Evolutionary conservation across 2,329 filamentous ascomycete species (phyloP), one percentile per base, ranked within the genome.

Genomic region (Didymella arachidicola): DNA sequence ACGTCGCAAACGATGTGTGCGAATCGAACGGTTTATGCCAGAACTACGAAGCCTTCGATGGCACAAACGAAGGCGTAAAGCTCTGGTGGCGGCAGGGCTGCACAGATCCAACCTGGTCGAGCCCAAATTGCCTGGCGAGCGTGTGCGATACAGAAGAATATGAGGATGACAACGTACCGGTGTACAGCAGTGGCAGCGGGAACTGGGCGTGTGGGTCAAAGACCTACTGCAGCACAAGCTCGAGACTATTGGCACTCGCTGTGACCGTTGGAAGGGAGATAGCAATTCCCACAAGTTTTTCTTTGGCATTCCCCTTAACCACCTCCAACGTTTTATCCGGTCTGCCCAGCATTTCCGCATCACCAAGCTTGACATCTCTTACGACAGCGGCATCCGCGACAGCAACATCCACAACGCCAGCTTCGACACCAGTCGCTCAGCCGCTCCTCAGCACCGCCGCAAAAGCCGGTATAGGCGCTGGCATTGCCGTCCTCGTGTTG

Each of bases 51-150:
- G 53, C 29, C 7, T 54, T 46, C 12, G 55, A 62, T 41, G 59
- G 57, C 6, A 59, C 27, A 2, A 61, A 61, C 32, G 44, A 51
- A n/a, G 53, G 53, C 4, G 27, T 27, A 27, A 43, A 49, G 44
- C 19, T 63, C 25, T 65, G 53, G 56, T 63, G 56, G 57, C 55
- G 62, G 36, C 53, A 60, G 34, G 60, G 64, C 18, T 67, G 62
- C 45, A 67, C 62, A 19, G 62, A 65, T 50, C 59, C 59, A 2
- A 59, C 52, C 1, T 67, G 64, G 60, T 19, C 53, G n/a, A 65
- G 60, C 38, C 59, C 51, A 8, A 59, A 58, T 36, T 65, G 62
- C 47, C 50, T 67, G n/a, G 52, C 43, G 26, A 41, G 36, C 26
- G 53, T 63, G 6, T 61, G 59, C 26, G 42, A 16, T 39, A 51